phyloP scores from a whole-genome alignment of 1,284 basidiomycete species.

The Ceratobasidium theobromae region DNA sequence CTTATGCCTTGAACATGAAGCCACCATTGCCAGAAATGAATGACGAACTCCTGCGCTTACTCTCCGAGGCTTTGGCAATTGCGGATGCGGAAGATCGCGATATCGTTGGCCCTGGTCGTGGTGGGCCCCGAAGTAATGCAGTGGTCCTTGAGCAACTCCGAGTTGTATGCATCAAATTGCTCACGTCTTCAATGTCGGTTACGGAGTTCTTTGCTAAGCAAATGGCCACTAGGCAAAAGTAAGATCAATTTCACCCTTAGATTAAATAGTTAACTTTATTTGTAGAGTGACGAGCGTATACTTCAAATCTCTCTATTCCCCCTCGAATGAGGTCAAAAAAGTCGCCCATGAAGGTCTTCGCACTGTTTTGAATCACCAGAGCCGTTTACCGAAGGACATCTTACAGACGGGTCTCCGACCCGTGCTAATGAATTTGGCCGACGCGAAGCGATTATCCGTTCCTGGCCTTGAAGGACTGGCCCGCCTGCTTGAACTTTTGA shows the following conservation, averaged over 20 bases:
- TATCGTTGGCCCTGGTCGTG: slow-evolving; percentile 72
- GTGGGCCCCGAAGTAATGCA: slow-evolving; percentile 74
- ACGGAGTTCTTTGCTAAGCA: slow-evolving; percentile 90
- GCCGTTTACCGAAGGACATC: slow-evolving; percentile 92
- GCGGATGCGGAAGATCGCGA: slow-evolving; percentile 93
- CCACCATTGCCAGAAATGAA: slow-evolving; percentile 88
- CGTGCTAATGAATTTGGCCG: slow-evolving; percentile 97
- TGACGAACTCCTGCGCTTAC: slow-evolving; percentile 87
- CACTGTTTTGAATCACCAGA: slow-evolving; percentile 87
- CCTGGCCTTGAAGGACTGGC: slow-evolving; percentile 94
- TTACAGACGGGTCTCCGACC: slow-evolving; percentile 94
- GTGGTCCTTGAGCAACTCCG: slow-evolving; percentile 87
- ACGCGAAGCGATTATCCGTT: slow-evolving; percentile 93
- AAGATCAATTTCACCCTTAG: slow-evolving; percentile 35
- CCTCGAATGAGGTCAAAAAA: slow-evolving; percentile 90
- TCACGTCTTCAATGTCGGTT: slow-evolving; percentile 93
- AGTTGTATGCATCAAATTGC: slow-evolving; percentile 91
- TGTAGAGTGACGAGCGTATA: slow-evolving; percentile 89
- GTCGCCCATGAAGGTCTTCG: slow-evolving; percentile 93
- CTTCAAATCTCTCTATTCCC: slow-evolving; percentile 98
- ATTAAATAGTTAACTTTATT: slow-evolving; percentile 28
- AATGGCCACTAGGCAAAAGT: slow-evolving; percentile 83
- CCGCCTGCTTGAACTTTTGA: slow-evolving; percentile 90
- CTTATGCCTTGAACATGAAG: slow-evolving; percentile 83
- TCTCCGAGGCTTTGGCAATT: slow-evolving; percentile 92